Evolutionary conservation across 1,284 basidiomycete species (phyloP).

Genomic region (Dichomitus squalens): DNA sequence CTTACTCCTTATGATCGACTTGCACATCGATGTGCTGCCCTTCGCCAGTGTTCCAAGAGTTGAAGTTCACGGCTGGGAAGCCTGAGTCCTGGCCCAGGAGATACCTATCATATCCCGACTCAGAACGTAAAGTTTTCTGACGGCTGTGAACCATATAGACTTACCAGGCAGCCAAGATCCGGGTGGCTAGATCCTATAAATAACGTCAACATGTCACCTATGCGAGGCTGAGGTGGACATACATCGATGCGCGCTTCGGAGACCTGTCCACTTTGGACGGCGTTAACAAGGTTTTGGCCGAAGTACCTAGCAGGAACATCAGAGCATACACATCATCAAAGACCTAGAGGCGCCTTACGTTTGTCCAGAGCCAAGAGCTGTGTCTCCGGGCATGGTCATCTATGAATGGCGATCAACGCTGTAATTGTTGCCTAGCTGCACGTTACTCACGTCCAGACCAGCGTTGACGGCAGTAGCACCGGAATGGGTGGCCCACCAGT

Average conservation of each 20-base stretch:
- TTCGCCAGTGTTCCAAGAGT: constrained; percentile 38
- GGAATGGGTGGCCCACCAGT: constrained; percentile 47
- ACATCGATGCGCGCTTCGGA: constrained; percentile 23
- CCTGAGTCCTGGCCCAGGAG: constrained; percentile 60
- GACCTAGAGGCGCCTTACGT: too few species aligned
- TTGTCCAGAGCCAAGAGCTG: constrained; percentile 24
- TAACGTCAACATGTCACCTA: too few species aligned
- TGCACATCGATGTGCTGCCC: constrained; percentile 65
- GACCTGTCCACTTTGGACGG: constrained; percentile 19
- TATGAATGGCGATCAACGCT: constrained; percentile 25
- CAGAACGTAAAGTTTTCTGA: neutral
- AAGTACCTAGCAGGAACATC: constrained; percentile 23
- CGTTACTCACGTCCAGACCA: constrained; percentile 57
- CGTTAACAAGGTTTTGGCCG: constrained; percentile 21
- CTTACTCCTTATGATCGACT: constrained; percentile 61
- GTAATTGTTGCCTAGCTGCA: neutral
- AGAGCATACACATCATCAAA: too few species aligned
- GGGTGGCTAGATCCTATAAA: constrained; percentile 58
- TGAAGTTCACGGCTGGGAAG: constrained; percentile 50
- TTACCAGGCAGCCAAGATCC: constrained; percentile 63
- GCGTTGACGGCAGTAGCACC: constrained; percentile 46
- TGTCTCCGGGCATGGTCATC: constrained; percentile 67
- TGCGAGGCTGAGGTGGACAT: too few species aligned
- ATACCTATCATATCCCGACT: too few species aligned
- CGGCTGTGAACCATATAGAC: too few species aligned